Percentiles rank a stretch among this genome's conserved stretches.
Evolutionary conservation across 2,329 filamentous ascomycete species (phyloP).

Genomic region (Venturia effusa): DNA sequence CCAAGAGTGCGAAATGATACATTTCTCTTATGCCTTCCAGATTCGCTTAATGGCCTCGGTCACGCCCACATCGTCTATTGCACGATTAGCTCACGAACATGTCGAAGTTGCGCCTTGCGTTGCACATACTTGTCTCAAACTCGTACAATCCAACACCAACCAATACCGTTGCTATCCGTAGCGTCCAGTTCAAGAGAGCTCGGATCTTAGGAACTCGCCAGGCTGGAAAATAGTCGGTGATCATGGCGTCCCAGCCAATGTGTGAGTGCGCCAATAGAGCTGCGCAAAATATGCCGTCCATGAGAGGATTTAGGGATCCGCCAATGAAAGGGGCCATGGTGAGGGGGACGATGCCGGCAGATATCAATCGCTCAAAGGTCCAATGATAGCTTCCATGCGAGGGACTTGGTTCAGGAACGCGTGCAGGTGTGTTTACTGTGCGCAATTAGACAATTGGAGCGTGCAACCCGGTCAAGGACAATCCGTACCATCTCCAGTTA

Average conservation of each 20-base stretch:
- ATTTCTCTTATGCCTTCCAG: conserved; percentile 10
- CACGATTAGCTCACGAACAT: neutral
- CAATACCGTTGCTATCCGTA: conserved; percentile 67
- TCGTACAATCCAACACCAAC: conserved; percentile 89
- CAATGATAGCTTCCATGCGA: conserved; percentile 96
- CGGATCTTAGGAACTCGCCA: conserved; percentile 57
- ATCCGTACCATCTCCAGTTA: conserved; percentile 62
- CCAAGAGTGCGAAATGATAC: neutral
- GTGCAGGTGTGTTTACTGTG: conserved; percentile 75
- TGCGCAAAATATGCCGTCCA: conserved; percentile 77
- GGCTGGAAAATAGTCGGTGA: conserved; percentile 84
- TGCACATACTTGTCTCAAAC: conserved; percentile 67
- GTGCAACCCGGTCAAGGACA: neutral
- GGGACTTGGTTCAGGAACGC: conserved; percentile 59
- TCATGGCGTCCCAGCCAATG: conserved; percentile 79
- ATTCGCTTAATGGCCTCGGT: conserved; percentile 11
- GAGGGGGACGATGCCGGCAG: conserved; percentile 72
- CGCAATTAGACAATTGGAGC: conserved; percentile 15
- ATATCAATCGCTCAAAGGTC: conserved; percentile 63
- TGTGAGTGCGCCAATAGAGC: conserved; percentile 85
- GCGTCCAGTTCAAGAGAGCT: conserved; percentile 61
- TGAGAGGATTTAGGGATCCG: conserved; percentile 78
- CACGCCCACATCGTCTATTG: conserved; percentile 11
- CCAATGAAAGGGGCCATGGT: conserved; percentile 85
- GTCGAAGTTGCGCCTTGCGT: neutral